Evolutionary conservation across 495 filamentous ascomycete species (phyloP), one percentile per base, ranked within the genome.

Genomic region (Hamigera avellanea): DNA sequence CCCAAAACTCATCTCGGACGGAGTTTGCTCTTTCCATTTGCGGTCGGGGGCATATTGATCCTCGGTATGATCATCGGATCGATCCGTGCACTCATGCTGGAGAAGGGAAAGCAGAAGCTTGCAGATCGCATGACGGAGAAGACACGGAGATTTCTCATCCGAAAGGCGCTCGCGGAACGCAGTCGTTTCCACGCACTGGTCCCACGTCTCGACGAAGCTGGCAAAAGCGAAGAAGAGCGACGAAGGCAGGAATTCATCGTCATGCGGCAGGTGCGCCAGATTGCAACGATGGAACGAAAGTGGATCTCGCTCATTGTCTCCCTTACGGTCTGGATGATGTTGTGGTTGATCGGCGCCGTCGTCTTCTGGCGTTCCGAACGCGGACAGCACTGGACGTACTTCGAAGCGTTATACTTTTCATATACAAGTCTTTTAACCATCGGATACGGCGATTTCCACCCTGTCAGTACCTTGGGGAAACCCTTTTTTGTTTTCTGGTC

Each of bases 401-500:
- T 91, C 40, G 60, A 79, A 10, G 66, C 75, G 1, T 54, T 94
- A 6, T 95, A 93, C 52, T 93, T 91, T 55, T 56, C 81, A 2
- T 94, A 84, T 50, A 76, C 76, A 2, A 75, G 76, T 2, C 68
- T 93, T 23, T 64, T 88, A 5, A 93, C 87, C 1, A 85, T 95
- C 35, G 87, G 87, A 0, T 95, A 87, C 46, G 87, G 87, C 2
- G 85, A 93, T 42, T 64, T 78, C 19, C 73, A 71, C 19, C 82
- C 80, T 0, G 56, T 72, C 6, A 83, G 75, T 21, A 85, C 82
- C 43, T 66, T 76, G 2, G 83, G 81, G 0, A 83, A 78, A 48
- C 59, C 81, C 0, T 89, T 93, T 50, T 94, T 91, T 58, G 85
- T 94, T 9, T 79, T 93, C 44, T 94, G 86, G 86, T 81, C 81